phyloP scores from a whole-genome alignment of 495 filamentous ascomycete species.

The Cercophora sp. region DNA sequence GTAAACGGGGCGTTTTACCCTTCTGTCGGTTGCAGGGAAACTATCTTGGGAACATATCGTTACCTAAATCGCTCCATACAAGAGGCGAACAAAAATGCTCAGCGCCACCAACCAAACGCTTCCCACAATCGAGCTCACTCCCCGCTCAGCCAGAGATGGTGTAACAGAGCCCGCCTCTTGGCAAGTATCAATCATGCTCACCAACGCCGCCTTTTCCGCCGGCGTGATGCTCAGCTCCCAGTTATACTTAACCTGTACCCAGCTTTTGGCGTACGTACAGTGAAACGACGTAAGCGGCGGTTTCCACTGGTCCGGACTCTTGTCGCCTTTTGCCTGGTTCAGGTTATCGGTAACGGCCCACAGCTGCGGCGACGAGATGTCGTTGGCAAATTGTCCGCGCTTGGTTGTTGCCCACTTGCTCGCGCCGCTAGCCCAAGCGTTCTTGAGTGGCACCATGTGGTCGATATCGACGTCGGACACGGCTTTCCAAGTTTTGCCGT shows the following conservation, averaged over 20 bases:
- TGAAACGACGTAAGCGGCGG: conserved; percentile 60
- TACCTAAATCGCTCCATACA: too few relatives aligned
- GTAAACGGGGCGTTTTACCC: too few relatives aligned
- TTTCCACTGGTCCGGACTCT: conserved; percentile 69
- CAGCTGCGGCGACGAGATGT: conserved; percentile 64
- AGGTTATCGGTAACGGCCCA: conserved; percentile 71
- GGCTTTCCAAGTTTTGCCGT: conserved; percentile 63
- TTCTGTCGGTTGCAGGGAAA: too few relatives aligned
- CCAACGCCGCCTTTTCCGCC: conserved; percentile 53
- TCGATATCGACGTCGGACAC: conserved; percentile 69
- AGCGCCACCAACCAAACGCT: background rate
- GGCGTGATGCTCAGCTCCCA: conserved; percentile 43
- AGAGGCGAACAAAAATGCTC: too few relatives aligned
- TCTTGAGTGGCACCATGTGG: conserved; percentile 68
- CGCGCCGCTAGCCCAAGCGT: conserved; percentile 66
- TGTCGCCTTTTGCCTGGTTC: conserved; percentile 65
- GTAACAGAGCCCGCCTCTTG: background rate
- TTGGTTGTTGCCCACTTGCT: conserved; percentile 55
- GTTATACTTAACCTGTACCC: conserved; percentile 68
- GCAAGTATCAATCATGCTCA: conserved; percentile 61
- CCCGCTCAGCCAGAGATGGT: background rate
- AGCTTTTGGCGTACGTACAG: conserved; percentile 71
- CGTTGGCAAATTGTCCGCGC: conserved; percentile 63
- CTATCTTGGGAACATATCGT: too few relatives aligned
- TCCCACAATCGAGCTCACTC: background rate